phyloP scores from a whole-genome alignment of 768 basidiomycete species.

The Auricularia heimuer region DNA sequence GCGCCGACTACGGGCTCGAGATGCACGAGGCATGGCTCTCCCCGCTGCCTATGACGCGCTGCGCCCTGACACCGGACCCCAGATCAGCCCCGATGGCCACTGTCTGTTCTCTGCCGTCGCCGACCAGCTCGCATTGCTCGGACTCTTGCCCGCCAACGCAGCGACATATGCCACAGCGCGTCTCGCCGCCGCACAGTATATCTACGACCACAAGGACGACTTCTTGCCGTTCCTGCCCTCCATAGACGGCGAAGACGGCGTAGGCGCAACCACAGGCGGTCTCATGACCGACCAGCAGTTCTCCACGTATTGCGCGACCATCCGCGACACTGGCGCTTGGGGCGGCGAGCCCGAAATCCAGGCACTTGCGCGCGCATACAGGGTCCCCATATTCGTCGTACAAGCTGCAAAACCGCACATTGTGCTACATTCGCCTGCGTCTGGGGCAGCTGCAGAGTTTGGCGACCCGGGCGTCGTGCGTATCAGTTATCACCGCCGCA shows the following conservation, averaged over 20 bases:
- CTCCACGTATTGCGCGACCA: slow-evolving; percentile 61
- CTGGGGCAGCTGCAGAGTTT: slow-evolving; percentile 19
- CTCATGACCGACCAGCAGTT: slow-evolving; percentile 62
- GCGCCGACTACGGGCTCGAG: slow-evolving; percentile 54
- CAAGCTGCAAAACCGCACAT: slow-evolving; percentile 74
- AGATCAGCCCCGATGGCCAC: slow-evolving; percentile 94
- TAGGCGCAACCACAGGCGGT: slow-evolving; percentile 53
- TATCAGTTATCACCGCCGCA: slow-evolving; percentile 85
- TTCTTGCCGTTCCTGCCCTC: slow-evolving; percentile 91
- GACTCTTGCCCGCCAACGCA: slow-evolving; percentile 45
- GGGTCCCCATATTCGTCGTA: slow-evolving; percentile 82
- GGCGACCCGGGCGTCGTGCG: slow-evolving; percentile 37
- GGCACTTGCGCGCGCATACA: slow-evolving; percentile 72
- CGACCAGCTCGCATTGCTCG: slow-evolving; percentile 76
- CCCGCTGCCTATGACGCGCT: no score
- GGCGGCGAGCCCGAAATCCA: slow-evolving; percentile 96
- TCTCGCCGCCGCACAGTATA: slow-evolving; percentile 66
- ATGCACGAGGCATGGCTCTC: slow-evolving; percentile 45
- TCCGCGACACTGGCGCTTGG: slow-evolving; percentile 85
- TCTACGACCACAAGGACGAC: slow-evolving; percentile 72
- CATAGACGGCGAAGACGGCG: slow-evolving; percentile 54
- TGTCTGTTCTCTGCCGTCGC: slow-evolving; percentile 92
- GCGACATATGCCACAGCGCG: slow-evolving; percentile 58
- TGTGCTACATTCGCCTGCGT: slow-evolving; percentile 67
- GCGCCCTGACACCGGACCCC: background rate